phyloP scores from a whole-genome alignment of 192 early-diverging fungal genomes.

The Irineochytrium annulatum region DNA sequence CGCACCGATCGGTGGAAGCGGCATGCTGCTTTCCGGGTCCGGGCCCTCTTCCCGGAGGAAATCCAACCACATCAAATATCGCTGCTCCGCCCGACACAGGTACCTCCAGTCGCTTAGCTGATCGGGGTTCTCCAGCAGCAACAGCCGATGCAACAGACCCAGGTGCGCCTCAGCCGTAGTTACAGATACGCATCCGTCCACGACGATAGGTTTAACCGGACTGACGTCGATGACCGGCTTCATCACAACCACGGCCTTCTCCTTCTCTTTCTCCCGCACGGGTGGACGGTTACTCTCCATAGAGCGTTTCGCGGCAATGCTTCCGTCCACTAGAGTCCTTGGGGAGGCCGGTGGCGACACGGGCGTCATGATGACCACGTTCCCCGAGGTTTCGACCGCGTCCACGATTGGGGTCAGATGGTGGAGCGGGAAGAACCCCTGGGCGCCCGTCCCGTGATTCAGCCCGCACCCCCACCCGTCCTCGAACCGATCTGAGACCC shows the following conservation, averaged over 20 bases:
- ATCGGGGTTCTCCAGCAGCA: conserved; percentile 17
- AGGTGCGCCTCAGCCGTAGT: conserved; percentile 24
- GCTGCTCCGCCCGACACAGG: conserved; percentile 51
- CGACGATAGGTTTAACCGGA: conserved; percentile 4
- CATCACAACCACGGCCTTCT: too few relatives aligned
- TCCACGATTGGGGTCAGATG: neutral
- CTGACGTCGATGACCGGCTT: neutral
- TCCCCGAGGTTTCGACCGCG: too few relatives aligned
- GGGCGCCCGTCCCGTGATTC: neutral
- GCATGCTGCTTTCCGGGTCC: conserved; percentile 19
- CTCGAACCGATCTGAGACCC: neutral
- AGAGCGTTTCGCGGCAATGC: too few relatives aligned
- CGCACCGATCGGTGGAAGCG: conserved; percentile 45
- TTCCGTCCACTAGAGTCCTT: too few relatives aligned
- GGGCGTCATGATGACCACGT: too few relatives aligned
- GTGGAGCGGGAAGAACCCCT: neutral
- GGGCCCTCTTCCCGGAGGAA: conserved; percentile 33
- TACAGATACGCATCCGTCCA: conserved; percentile 11
- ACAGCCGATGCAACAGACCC: conserved; percentile 30
- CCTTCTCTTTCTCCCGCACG: too few relatives aligned
- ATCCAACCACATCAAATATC: conserved; percentile 51
- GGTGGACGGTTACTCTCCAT: too few relatives aligned
- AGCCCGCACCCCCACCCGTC: neutral
- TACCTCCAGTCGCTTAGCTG: conserved; percentile 41
- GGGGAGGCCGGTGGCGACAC: neutral